Evolutionary conservation across 1,284 basidiomycete genomes (phyloP), one percentile per base, ranked within the genome.

Genomic region (Takashimella tepidaria): DNA sequence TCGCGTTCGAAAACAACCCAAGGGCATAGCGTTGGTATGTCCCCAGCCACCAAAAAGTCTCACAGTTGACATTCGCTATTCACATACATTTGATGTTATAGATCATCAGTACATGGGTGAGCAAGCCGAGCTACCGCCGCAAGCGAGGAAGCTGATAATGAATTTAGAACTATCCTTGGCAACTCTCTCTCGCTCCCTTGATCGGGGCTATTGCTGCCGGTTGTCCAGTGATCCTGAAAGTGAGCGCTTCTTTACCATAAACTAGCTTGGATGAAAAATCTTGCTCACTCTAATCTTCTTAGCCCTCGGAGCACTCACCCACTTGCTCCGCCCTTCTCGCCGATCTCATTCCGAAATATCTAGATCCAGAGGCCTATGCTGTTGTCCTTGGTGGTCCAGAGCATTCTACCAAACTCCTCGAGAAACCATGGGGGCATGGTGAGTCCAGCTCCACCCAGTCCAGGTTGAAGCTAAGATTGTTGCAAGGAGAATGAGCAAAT

Each of bases 341-440:
- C 0, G 84, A 89, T 62, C 82, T 95, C 3, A 55, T 90, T 16
- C 84, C 84, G 3, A 84, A 87, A 67, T 95, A 97, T 68, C 71
- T 97, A 57, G 92, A 95, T 72, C 76, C 79, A 0, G 83, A 87
- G 47, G 76, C 86, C 4, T 83, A 85, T 49, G 77, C 81, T 0
- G 80, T 95, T 49, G 84, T 93, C 31, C 83, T 88, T 60, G 92
- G 92, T 4, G 86, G 76, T 31, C 75, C 90, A 1, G 79, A 84
- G 0, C 86, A 92, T 73, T 84, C 86, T 0, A 87, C 85, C 26
- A 86, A 81, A 79, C 70, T 92, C 4, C 79, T 96, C 10, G 86
- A 90, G 63, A 79, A 89, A 40, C 82, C 81, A 50, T 96, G 90
- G 89, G 91, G 87, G 61, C 89, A 92, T 62, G 86, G 89, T 90